Percentiles rank a stretch among this genome's conserved stretches.
Conservation (phyloP, 768 basidiomycete species). For the Gautieria morchelliformis region DNA sequence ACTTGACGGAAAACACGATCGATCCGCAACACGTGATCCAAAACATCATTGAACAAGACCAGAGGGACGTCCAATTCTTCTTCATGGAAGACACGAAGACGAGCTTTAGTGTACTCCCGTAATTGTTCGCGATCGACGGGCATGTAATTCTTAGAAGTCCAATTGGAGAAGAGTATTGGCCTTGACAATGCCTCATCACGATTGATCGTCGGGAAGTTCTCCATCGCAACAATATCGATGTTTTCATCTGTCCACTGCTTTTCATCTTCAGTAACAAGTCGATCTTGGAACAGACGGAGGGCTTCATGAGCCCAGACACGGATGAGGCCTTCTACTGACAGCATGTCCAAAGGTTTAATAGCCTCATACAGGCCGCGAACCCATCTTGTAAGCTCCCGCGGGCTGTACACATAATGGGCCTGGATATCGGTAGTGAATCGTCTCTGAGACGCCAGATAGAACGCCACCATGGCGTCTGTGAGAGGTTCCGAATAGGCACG, state of each 20-base stretch:
- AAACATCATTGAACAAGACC: conserved; percentile 95
- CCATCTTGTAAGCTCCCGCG: conserved; percentile 98
- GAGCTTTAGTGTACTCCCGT: conserved; percentile 93
- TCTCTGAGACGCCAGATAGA: conserved; percentile 90
- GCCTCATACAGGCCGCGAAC: conserved; percentile 96
- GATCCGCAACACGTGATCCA: conserved; percentile 95
- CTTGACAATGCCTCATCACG: conserved; percentile 75
- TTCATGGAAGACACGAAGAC: conserved; percentile 96
- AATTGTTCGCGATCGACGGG: conserved; percentile 89
- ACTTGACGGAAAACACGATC: conserved; percentile 98
- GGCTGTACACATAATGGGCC: conserved; percentile 98
- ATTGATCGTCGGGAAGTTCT: conserved; percentile 91
- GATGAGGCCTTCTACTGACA: conserved; percentile 91
- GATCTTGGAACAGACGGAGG: conserved; percentile 93
- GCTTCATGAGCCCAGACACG: conserved; percentile 98
- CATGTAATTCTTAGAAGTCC: conserved; percentile 96
- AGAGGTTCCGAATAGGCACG: conserved; percentile 89
- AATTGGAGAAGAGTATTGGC: conserved; percentile 96
- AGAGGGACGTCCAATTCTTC: conserved; percentile 97
- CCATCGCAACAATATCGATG: conserved; percentile 73
- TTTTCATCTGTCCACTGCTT: conserved; percentile 91
- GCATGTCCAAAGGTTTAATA: conserved; percentile 84
- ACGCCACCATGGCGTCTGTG: conserved; percentile 94
- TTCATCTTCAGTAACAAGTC: conserved; percentile 89
- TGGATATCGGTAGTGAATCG: conserved; percentile 95